Percentiles rank a stretch among this genome's conserved stretches.
Conservation (phyloP, 1,139 yeast species). For the Hansenula anomala region DNA sequence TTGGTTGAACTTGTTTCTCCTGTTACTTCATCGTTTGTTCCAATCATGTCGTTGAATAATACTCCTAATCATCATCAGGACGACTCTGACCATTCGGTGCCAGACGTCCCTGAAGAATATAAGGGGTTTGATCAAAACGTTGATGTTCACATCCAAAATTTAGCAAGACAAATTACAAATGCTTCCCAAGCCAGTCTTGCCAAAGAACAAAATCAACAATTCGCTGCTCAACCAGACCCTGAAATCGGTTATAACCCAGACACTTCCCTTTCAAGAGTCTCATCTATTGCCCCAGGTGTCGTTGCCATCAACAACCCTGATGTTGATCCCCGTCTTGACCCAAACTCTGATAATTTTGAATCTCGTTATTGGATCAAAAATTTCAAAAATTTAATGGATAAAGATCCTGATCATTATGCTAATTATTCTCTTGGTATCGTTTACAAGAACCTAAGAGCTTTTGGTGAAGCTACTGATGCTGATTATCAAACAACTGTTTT, state of each 20-base stretch:
- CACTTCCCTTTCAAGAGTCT: slow-evolving; percentile 13
- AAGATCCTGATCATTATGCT: slow-evolving; percentile 62
- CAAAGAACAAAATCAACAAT: too few species aligned
- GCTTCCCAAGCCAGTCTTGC: slow-evolving; percentile 4
- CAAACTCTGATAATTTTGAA: slow-evolving; percentile 50
- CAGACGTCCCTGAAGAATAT: too few species aligned
- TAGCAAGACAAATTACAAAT: slow-evolving; percentile 45
- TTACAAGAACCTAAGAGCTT: slow-evolving; percentile 63
- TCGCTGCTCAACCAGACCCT: too few species aligned
- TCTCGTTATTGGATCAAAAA: slow-evolving; percentile 72
- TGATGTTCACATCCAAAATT: slow-evolving; percentile 33
- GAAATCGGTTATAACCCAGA: too few species aligned
- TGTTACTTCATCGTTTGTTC: too few species aligned
- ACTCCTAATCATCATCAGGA: too few species aligned
- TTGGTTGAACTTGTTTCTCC: too few species aligned
- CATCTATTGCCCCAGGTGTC: slow-evolving; percentile 22
- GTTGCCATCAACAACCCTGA: slow-evolving; percentile 29
- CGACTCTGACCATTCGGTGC: too few species aligned
- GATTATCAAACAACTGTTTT: slow-evolving; percentile 74
- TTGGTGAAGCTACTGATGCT: slow-evolving; percentile 72
- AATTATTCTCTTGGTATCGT: slow-evolving; percentile 63
- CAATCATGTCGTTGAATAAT: too few species aligned
- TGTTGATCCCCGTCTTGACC: slow-evolving; percentile 45
- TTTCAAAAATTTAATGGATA: slow-evolving; percentile 48
- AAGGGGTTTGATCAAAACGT: slow-evolving; percentile 33